Evolutionary conservation across 768 basidiomycete genomes (phyloP), one percentile per base, ranked within the genome.

Genomic region (Daedaleopsis sinensis): DNA sequence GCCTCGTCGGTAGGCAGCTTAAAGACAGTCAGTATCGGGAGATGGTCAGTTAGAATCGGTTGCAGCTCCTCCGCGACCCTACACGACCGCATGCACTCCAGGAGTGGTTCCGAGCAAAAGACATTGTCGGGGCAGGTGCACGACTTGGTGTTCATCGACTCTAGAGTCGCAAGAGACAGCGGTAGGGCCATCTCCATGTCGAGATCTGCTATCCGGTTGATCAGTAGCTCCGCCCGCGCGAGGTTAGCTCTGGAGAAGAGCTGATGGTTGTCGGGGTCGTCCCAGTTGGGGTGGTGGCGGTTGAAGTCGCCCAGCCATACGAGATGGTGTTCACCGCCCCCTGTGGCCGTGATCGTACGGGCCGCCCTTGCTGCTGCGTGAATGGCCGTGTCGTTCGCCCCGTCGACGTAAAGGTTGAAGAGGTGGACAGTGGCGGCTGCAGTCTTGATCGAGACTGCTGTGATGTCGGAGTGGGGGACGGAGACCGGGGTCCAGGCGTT

Each of bases 61-160:
- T 46, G 62, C 0, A 47, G 3, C 0, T 57, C 58, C 1, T 63
- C 67, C 2, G 55, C 37, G 1, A 69, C 68, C 10, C 70, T 47
- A 65, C 80, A 82, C 3, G 47, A 5, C 11, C 73, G 60, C 1
- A 79, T 43, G 0, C 27, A 9, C 2, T 72, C 63, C 0, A 57
- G 27, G 0, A 75, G 48, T 0, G 57, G 38, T 0, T 50, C 39
- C 5, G 74, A 62, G 35, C 66, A 61, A 61, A 78, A 83, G 0
- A 83, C 76, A 54, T 84, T 83, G 68, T 84, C 79, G 5, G 74
- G 72, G 11, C 76, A 52, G 6, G 77, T 76, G 51, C 67, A 71
- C 57, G 78, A 79, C 16, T 75, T 73, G 0, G 78, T 71, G 1
- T 27, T 51, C 0, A 39, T 49, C 0, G 74, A 66, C 19, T 74